Percentiles rank a stretch among this genome's conserved stretches.
phyloP scores from a whole-genome alignment of 768 basidiomycete species.

The Russula sp. region DNA sequence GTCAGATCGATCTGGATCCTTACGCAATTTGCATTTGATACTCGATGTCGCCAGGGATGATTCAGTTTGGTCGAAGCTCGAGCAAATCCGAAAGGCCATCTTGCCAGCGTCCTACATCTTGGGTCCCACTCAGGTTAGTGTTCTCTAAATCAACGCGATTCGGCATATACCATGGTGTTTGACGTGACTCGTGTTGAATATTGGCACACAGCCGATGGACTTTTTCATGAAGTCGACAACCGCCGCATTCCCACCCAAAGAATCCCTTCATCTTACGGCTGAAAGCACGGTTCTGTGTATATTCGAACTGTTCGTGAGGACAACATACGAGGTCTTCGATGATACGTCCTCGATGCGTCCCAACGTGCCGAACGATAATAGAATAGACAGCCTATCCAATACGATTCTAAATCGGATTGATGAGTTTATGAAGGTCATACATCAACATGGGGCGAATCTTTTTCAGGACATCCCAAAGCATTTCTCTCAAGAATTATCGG shows the following conservation, averaged over 20 bases:
- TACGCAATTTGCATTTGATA: constrained; percentile 19
- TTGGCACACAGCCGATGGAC: constrained; percentile 29
- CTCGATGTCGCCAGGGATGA: constrained; percentile 14
- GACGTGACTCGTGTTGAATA: constrained; percentile 24
- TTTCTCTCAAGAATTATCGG: constrained; percentile 6
- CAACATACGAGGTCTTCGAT: constrained; percentile 2
- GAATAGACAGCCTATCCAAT: not conserved
- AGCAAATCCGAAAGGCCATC: constrained; percentile 7
- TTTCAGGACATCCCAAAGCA: constrained; percentile 5
- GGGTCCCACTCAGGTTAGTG: constrained; percentile 30
- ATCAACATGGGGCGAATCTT: constrained; percentile 15
- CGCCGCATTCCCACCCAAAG: not conserved
- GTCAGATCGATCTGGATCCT: constrained; percentile 12
- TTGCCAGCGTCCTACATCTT: constrained; percentile 18
- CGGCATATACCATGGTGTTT: constrained; percentile 1
- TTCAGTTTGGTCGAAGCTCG: constrained; percentile 17
- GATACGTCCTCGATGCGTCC: not conserved
- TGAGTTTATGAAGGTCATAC: not conserved
- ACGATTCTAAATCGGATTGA: constrained; percentile 8
- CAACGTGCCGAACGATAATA: not conserved
- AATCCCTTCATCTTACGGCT: constrained; percentile 3
- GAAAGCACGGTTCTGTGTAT: constrained; percentile 15
- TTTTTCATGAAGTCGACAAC: constrained; percentile 25
- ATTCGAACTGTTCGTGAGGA: constrained; percentile 28
- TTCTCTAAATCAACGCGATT: not conserved